Conservation (phyloP, 805 yeast genomes). For the Candida khao-thaluensis region DNA sequence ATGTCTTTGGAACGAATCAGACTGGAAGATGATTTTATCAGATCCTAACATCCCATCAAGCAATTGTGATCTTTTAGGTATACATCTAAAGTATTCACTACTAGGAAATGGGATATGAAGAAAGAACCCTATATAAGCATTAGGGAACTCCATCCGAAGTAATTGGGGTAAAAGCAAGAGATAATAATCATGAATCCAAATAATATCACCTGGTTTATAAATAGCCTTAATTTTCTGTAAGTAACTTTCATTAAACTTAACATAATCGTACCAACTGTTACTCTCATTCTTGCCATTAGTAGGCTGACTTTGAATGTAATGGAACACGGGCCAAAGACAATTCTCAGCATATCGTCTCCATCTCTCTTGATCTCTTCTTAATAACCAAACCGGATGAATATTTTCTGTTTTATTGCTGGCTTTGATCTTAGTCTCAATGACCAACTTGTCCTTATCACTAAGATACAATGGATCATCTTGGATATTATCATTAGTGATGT, state of each 20-base stretch:
- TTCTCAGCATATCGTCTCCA: slow-evolving; percentile 93
- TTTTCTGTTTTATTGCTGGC: slow-evolving; percentile 46
- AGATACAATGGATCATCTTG: slow-evolving; percentile 63
- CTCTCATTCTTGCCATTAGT: slow-evolving; percentile 68
- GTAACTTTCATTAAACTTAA: slow-evolving; percentile 85
- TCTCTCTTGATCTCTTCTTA: slow-evolving; percentile 71
- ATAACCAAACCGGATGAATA: slow-evolving; percentile 86
- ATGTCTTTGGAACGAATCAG: slow-evolving; percentile 83
- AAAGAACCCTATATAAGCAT: slow-evolving; percentile 73
- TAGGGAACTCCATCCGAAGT: slow-evolving; percentile 71
- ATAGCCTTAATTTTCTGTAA: slow-evolving; percentile 71
- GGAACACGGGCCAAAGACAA: slow-evolving; percentile 91
- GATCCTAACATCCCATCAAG: slow-evolving; percentile 92
- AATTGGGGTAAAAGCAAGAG: slow-evolving; percentile 78
- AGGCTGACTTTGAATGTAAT: slow-evolving; percentile 80
- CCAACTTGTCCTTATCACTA: slow-evolving; percentile 52
- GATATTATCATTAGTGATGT: slow-evolving; percentile 26
- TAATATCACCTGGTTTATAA: slow-evolving; percentile 84
- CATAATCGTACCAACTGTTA: slow-evolving; percentile 83
- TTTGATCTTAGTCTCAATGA: slow-evolving; percentile 48
- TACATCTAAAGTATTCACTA: slow-evolving; percentile 86
- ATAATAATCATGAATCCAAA: slow-evolving; percentile 92
- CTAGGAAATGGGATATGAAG: slow-evolving; percentile 94
- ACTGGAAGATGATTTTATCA: slow-evolving; percentile 82
- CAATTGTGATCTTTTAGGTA: slow-evolving; percentile 77